Evolutionary conservation across 2,329 filamentous ascomycete species (phyloP), one percentile per base, ranked within the genome.

Genomic region (Didymella segeticola): DNA sequence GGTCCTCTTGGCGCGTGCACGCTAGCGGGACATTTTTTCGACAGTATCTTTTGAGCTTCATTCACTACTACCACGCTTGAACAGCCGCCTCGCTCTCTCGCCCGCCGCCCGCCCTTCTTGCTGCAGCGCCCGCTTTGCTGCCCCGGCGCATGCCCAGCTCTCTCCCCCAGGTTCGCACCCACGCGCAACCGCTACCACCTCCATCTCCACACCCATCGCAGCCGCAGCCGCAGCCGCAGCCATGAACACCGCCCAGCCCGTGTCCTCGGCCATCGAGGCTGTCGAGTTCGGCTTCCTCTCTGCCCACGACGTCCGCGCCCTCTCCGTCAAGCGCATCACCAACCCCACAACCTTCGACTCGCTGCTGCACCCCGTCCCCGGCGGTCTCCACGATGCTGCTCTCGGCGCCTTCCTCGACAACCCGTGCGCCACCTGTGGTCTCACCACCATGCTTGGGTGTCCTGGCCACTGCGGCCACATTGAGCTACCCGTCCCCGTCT

Each of bases 401-500:
- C 82, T 99, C 56, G 95, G 95, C 25, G 91, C 93, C 47, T 96
- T 91, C 83, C 87, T 89, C 41, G 91, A 96, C 70, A 85, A 89
- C 73, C 81, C 87, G 71, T 99, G 95, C 79, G 84, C 91, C 66
- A 99, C 95, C 74, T 99, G 95, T 78, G 91, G 93, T 64, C 83
- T 96, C 62, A 89, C 88, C 69, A 88, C 87, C 57, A 84, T 87
- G 70, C 85, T 60, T 19, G 72, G 85, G 66, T 99, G 96, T 73
- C 91, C 93, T 6, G 96, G 96, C 52, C 96, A 99, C 79, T 85
- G 89, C 55, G 96, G 95, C 47, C 95, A 99, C 72, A 96, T 99
- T 73, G 91, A 97, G 67, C 86, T 99, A 11, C 93, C 95, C 12
- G 89, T 93, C 11, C 91, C 90, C 39, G 90, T 97, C 46, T 99